These are phyloP conservation scores for Cairneyella variabilis DNA, from an alignment of 495 filamentous ascomycete species.

Conservation along the genomic window DNA sequence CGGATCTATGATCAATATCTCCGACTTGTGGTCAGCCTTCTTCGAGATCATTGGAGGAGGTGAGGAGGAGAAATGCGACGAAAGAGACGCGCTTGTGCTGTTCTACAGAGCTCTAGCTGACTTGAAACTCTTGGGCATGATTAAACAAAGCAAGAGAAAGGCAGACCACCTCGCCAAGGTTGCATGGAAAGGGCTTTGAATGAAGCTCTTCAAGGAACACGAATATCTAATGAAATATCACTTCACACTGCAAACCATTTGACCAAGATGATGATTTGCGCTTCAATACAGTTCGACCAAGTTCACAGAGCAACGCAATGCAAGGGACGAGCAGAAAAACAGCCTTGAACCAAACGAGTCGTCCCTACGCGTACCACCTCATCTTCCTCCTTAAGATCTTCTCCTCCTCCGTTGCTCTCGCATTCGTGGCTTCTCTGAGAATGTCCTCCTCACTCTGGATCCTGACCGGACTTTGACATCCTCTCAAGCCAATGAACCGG, in stretches of 20 bases:
- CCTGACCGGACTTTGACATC: conserved; percentile 50
- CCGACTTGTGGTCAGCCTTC: conserved; percentile 89
- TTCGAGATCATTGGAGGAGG: conserved; percentile 68
- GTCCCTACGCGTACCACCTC: too few species aligned
- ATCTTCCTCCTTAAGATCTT: conserved; percentile 38
- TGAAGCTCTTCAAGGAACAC: not conserved
- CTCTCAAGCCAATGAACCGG: conserved; percentile 47
- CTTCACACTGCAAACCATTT: not conserved
- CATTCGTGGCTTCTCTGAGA: conserved; percentile 34
- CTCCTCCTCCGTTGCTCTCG: conserved; percentile 28
- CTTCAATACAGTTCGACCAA: too few species aligned
- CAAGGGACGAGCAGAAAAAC: too few species aligned
- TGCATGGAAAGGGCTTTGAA: conserved; percentile 26
- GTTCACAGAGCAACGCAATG: too few species aligned
- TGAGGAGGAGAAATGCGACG: conserved; percentile 44
- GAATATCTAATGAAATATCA: not conserved
- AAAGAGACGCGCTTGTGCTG: conserved; percentile 55
- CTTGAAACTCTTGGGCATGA: conserved; percentile 75
- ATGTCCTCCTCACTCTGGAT: conserved; percentile 23
- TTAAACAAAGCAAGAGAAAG: conserved; percentile 88
- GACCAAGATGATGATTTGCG: not conserved
- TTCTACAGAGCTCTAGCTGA: conserved; percentile 86
- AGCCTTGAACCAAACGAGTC: too few species aligned
- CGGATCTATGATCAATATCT: conserved; percentile 80
- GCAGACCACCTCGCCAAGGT: conserved; percentile 85